Conservation (phyloP, 768 basidiomycete species). For the Phlebiopsis gigantea region DNA sequence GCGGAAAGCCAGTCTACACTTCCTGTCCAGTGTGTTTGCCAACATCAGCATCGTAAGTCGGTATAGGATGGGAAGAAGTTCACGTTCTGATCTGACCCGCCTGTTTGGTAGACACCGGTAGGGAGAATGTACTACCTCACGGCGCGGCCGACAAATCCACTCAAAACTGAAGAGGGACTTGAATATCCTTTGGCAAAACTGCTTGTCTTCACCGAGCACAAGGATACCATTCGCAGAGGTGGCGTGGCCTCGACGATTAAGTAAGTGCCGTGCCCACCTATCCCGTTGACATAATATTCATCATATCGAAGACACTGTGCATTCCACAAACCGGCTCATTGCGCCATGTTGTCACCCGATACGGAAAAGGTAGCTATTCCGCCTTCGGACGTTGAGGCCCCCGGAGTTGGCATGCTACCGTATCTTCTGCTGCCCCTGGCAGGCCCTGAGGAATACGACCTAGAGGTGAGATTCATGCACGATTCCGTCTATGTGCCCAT, state of each 20-base stretch:
- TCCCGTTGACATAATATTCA: conserved; percentile 8
- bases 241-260: conserved; percentile 87
- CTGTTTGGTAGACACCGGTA: conserved; percentile 49
- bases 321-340: conserved; percentile 65
- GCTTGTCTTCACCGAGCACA: conserved; percentile 85
- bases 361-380: conserved; percentile 47
- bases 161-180: conserved; percentile 36
- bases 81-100: too few relatives aligned
- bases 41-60: conserved; percentile 77
- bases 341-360: conserved; percentile 67
- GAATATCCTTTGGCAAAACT: conserved; percentile 85
- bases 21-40: conserved; percentile 91
- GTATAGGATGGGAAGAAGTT: too few relatives aligned
- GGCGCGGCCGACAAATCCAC: conserved; percentile 49
- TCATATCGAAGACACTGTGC: conserved; percentile 62
- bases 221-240: conserved; percentile 78
- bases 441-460: conserved; percentile 91
- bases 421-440: conserved; percentile 87
- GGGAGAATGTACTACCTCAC: conserved; percentile 81
- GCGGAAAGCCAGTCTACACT: conserved; percentile 81
- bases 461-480: conserved; percentile 54
- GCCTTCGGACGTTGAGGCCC: conserved; percentile 50
- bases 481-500: neutral
- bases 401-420: conserved; percentile 81
- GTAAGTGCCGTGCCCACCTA: conserved; percentile 30